These are phyloP conservation scores for Rhizopus arrhizus DNA, from an alignment of 371 early-diverging fungal species.

Conservation along the genomic window DNA sequence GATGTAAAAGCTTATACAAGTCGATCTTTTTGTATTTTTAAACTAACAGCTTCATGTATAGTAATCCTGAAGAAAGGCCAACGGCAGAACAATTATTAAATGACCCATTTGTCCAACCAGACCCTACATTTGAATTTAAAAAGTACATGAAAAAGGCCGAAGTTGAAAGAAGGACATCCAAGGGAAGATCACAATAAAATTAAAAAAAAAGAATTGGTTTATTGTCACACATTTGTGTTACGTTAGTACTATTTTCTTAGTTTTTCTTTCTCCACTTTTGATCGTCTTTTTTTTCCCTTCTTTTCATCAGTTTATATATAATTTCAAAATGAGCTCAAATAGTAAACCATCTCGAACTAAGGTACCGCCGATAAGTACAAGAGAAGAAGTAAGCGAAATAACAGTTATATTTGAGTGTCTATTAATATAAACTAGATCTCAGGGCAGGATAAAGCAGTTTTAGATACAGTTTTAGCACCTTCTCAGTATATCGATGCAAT, in stretches of 20 bases:
- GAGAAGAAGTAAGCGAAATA: background rate
- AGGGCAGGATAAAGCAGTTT: slow-evolving; percentile 21
- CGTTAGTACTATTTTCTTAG: background rate
- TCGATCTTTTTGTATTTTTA: background rate
- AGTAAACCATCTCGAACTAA: background rate
- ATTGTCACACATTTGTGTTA: slow-evolving; percentile 7
- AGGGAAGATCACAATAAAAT: slow-evolving; percentile 2
- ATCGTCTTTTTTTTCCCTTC: background rate
- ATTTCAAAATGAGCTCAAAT: background rate
- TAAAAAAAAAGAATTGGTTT: background rate
- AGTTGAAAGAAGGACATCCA: slow-evolving; percentile 29
- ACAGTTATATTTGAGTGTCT: background rate
- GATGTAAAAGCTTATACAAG: slow-evolving; percentile 47
- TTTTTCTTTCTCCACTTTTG: background rate
- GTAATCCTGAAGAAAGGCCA: slow-evolving; percentile 67
- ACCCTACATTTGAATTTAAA: slow-evolving; percentile 60
- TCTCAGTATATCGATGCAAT: slow-evolving; percentile 26
- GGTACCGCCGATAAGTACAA: slow-evolving; percentile 2
- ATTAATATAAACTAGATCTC: slow-evolving; percentile 4
- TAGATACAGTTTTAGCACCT: slow-evolving; percentile 22
- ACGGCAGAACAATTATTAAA: slow-evolving; percentile 66
- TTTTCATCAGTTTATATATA: background rate
- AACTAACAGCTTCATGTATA: slow-evolving; percentile 8
- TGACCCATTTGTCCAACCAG: slow-evolving; percentile 59
- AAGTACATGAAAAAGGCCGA: slow-evolving; percentile 35